These are phyloP conservation scores for Pythium scleroteichum DNA, from an alignment of 352 stramenopile species.

Conservation along the genomic window DNA sequence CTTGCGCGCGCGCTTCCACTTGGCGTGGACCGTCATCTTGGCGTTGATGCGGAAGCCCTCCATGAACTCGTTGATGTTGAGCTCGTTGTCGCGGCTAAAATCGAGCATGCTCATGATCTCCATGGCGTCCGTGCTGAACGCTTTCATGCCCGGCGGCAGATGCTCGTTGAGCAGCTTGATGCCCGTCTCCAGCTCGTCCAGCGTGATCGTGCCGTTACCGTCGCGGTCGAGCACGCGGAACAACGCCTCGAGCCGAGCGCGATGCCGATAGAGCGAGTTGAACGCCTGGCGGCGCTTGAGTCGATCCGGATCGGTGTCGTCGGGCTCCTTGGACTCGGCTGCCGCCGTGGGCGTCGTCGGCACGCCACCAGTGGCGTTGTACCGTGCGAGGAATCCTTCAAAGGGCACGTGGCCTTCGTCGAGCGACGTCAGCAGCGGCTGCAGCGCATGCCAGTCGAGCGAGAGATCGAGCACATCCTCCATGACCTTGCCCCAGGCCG, in stretches of 20 bases:
- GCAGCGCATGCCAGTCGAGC: conserved; percentile 76
- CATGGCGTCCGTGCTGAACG: conserved; percentile 66
- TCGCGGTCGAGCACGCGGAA: conserved; percentile 82
- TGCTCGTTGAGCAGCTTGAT: conserved; percentile 84
- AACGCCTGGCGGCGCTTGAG: conserved; percentile 67
- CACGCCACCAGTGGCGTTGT: conserved; percentile 58
- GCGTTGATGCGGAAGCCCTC: conserved; percentile 87
- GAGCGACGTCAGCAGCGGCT: conserved; percentile 72
- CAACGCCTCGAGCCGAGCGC: conserved; percentile 77
- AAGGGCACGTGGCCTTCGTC: conserved; percentile 77
- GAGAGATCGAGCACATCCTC: conserved; percentile 79
- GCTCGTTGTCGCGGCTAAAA: conserved; percentile 83
- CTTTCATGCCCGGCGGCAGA: conserved; percentile 61
- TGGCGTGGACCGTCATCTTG: conserved; percentile 82
- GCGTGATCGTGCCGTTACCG: conserved; percentile 79
- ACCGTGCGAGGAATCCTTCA: conserved; percentile 70
- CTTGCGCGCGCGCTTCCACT: conserved; percentile 86
- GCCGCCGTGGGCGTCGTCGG: conserved; percentile 3
- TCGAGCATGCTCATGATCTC: conserved; percentile 88
- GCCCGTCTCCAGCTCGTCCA: conserved; percentile 78
- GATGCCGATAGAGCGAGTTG: conserved; percentile 83
- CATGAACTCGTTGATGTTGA: conserved; percentile 92
- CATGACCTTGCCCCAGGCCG: conserved; percentile 66
- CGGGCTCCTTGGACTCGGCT: background rate
- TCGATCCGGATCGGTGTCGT: conserved; percentile 40